These are phyloP conservation scores for Penicillium decumbens DNA, from an alignment of 2,329 filamentous ascomycete genomes.

Conservation along the genomic window DNA sequence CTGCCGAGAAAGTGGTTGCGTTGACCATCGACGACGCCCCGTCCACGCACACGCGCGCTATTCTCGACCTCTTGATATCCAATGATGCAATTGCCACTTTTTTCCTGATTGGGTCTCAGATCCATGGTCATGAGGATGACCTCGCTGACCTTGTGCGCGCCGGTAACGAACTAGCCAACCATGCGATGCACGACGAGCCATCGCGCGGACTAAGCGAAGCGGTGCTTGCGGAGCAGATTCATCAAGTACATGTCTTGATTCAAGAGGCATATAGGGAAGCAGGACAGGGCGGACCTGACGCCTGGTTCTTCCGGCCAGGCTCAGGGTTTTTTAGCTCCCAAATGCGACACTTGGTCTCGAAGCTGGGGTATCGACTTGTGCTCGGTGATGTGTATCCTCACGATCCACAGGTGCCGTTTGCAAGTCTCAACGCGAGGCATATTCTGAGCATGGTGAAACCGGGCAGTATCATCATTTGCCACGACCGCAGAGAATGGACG, in stretches of 20 bases:
- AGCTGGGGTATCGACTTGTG: slow-evolving; percentile 66
- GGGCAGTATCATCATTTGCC: slow-evolving; percentile 77
- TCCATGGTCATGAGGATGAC: slow-evolving; percentile 52
- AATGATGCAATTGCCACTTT: slow-evolving; percentile 74
- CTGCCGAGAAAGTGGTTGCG: slow-evolving; percentile 63
- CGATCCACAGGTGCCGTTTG: slow-evolving; percentile 74
- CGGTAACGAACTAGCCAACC: slow-evolving; percentile 75
- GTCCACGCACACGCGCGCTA: slow-evolving; percentile 64
- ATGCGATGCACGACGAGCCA: slow-evolving; percentile 83
- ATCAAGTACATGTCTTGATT: slow-evolving; percentile 59
- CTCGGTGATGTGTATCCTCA: slow-evolving; percentile 84
- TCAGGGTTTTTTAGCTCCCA: slow-evolving; percentile 73
- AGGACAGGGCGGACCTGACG: slow-evolving; percentile 40
- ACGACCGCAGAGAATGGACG: slow-evolving; percentile 81
- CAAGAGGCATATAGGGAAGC: slow-evolving; percentile 50
- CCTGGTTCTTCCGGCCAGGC: slow-evolving; percentile 74
- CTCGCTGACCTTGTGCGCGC: slow-evolving; percentile 56
- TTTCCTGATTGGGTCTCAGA: slow-evolving; percentile 80
- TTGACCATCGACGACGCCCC: slow-evolving; percentile 86
- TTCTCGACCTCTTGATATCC: slow-evolving; percentile 62
- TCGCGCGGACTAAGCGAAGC: slow-evolving; percentile 57
- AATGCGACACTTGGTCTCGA: slow-evolving; percentile 60
- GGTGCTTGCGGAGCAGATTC: slow-evolving; percentile 60
- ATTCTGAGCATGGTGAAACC: slow-evolving; percentile 73
- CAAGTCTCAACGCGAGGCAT: slow-evolving; percentile 68